Evolutionary conservation across 139 green algal species (phyloP).

Genomic region (Limnomonas spitsbergensis): DNA sequence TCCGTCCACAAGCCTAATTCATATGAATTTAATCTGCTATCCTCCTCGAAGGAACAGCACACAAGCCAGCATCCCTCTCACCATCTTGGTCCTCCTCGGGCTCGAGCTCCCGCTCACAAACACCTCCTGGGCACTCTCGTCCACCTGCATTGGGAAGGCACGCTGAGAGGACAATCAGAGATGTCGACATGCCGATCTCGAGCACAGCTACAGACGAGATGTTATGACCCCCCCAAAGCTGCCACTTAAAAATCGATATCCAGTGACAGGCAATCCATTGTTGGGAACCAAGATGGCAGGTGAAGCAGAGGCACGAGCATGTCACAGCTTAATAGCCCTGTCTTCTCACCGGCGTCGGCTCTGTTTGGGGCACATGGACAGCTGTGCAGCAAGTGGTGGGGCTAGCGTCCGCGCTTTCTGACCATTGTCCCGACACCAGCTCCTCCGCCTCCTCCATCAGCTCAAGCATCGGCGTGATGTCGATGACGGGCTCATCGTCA

Average conservation of each 20-base stretch:
- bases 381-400: background rate
- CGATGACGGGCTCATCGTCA: background rate
- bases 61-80: background rate
- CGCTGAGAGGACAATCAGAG: no score
- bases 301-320: no score
- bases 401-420: no score
- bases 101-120: slow-evolving; percentile 13
- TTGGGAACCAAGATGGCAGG: no score
- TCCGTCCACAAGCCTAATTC: background rate
- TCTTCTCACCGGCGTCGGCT: no score
- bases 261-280: no score
- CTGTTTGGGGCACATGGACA: background rate
- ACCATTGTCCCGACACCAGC: no score
- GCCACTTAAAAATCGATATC: no score
- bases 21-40: background rate
- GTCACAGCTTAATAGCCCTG: no score
- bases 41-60: background rate
- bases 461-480: background rate
- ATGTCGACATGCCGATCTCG: background rate
- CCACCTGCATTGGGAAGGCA: no score
- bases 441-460: background rate
- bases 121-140: background rate
- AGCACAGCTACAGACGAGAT: background rate
- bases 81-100: slow-evolving; percentile 9
- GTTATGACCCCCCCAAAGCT: no score